Evolutionary conservation across 495 filamentous ascomycete species (phyloP).

Genomic region (Lindgomyces ingoldianus): DNA sequence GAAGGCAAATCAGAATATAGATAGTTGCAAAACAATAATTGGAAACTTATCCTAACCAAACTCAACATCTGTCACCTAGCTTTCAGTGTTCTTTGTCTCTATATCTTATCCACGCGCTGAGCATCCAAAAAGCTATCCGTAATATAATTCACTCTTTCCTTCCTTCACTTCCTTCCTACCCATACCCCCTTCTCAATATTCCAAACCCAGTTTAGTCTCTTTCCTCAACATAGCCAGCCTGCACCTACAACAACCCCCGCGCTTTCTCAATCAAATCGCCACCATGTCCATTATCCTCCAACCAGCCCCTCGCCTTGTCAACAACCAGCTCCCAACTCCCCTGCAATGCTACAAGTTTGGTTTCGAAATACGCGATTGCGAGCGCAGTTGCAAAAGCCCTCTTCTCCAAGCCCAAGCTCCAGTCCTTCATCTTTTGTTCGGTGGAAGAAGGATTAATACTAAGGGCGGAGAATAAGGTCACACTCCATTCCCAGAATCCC

Average conservation of each 20-base stretch:
- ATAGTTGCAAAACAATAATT: too few relatives aligned
- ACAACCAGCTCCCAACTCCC: slow-evolving; percentile 60
- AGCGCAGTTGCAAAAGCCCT: slow-evolving; percentile 51
- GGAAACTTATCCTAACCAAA: too few relatives aligned
- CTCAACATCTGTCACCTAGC: too few relatives aligned
- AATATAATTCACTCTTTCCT: too few relatives aligned
- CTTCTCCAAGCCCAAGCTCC: slow-evolving; percentile 3
- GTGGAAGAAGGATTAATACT: slow-evolving; percentile 26
- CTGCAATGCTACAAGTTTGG: slow-evolving; percentile 43
- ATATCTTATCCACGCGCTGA: too few relatives aligned
- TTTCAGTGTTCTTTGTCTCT: too few relatives aligned
- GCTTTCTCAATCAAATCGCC: not conserved
- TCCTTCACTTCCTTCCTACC: too few relatives aligned
- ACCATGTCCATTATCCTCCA: slow-evolving; percentile 26
- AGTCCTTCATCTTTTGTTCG: slow-evolving; percentile 7
- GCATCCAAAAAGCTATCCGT: too few relatives aligned
- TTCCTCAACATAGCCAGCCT: too few relatives aligned
- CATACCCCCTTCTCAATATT: too few relatives aligned
- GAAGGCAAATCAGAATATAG: too few relatives aligned
- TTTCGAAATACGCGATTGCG: slow-evolving; percentile 53
- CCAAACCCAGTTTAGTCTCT: too few relatives aligned
- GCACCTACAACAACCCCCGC: not conserved
- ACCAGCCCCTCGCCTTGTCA: slow-evolving; percentile 53
- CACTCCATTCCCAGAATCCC: slow-evolving; percentile 50
- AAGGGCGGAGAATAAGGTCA: slow-evolving; percentile 35